phyloP scores from a whole-genome alignment of 148 eudicot species.

The Rhododendron williamsianum region DNA sequence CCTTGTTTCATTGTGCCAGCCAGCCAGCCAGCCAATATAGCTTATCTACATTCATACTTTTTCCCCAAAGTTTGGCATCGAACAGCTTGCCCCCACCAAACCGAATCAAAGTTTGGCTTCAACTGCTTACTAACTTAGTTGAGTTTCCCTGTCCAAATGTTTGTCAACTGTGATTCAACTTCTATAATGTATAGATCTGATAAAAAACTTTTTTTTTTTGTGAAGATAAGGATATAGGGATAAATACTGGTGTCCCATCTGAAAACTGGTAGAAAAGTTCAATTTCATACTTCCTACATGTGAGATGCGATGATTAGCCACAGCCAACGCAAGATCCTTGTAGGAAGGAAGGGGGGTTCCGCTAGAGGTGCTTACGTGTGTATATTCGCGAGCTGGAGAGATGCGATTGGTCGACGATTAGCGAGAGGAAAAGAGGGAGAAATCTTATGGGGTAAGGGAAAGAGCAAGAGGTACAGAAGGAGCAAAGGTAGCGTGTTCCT shows the following conservation, averaged over 20 bases:
- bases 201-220: neutral
- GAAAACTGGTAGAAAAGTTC: neutral
- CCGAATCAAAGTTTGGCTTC: neutral
- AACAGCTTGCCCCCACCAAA: too few species aligned
- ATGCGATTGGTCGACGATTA: too few species aligned
- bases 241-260: neutral
- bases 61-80: neutral
- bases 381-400: too few species aligned
- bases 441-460: too few species aligned
- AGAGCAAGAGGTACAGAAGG: too few species aligned
- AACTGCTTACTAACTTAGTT: neutral
- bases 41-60: neutral
- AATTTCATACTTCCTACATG: neutral
- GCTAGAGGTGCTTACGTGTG: too few species aligned
- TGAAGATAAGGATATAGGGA: neutral
- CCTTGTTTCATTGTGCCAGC: conserved; percentile 1
- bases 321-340: neutral
- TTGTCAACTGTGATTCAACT: neutral
- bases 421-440: too few species aligned
- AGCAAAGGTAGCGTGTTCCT: too few species aligned
- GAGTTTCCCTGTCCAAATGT: neutral
- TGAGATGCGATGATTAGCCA: neutral
- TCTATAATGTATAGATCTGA: neutral
- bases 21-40: neutral
- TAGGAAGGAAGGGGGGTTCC: too few species aligned